Conservation (phyloP, 768 basidiomycete species). For the Amanita subjunquillea region DNA sequence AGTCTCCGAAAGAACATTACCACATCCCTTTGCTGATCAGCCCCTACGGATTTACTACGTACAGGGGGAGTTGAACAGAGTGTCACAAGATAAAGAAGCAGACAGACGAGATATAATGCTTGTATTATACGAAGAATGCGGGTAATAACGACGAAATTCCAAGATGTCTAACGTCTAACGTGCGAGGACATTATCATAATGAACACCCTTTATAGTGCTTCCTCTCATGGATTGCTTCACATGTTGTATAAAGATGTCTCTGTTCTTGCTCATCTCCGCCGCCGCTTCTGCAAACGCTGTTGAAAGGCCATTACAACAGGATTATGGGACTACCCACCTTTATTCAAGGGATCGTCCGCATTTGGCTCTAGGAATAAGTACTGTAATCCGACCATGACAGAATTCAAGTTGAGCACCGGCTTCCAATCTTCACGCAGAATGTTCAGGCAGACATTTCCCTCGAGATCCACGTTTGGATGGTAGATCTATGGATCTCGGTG, state of each 20-base stretch:
- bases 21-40: conserved; percentile 90
- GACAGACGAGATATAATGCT: background rate
- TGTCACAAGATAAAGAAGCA: too few relatives aligned
- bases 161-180: conserved; percentile 5
- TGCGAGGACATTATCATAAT: conserved; percentile 66
- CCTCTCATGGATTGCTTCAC: conserved; percentile 88
- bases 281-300: conserved; percentile 66
- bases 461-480: conserved; percentile 96
- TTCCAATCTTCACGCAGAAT: conserved; percentile 99
- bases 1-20: conserved; percentile 70
- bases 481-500: conserved; percentile 61
- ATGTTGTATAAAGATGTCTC: conserved; percentile 74
- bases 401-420: conserved; percentile 93
- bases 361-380: conserved; percentile 99
- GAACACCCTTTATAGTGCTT: conserved; percentile 61
- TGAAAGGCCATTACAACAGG: background rate
- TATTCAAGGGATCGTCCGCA: conserved; percentile 97
- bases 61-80: conserved; percentile 65
- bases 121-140: background rate
- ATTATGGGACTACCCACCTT: conserved; percentile 46
- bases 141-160: background rate
- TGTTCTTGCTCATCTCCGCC: conserved; percentile 82
- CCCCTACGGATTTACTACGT: conserved; percentile 87
- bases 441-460: conserved; percentile 97
- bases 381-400: conserved; percentile 97